Conservation (phyloP, 108 stramenopile species). For the Nitzschia palea region DNA sequence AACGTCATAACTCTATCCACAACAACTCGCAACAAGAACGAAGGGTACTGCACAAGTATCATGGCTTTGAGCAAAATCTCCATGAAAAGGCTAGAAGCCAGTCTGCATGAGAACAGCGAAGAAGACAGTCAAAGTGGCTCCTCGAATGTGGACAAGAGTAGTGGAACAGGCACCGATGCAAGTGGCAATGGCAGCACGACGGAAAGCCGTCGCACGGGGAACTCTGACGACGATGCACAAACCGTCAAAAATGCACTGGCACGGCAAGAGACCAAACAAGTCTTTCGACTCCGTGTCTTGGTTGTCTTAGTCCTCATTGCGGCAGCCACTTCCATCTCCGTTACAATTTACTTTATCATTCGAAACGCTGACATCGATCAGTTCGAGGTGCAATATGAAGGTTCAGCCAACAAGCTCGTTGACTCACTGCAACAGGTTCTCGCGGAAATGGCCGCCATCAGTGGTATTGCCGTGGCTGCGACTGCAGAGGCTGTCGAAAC, state of each 20-base stretch:
- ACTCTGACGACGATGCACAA: not conserved
- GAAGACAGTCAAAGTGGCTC: not conserved
- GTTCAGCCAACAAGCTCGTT: slow-evolving; percentile 9
- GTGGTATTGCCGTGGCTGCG: slow-evolving; percentile 1
- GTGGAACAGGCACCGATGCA: not conserved
- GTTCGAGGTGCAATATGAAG: slow-evolving; percentile 4
- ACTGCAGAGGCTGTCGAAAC: not conserved
- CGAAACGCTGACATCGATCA: slow-evolving; percentile 1
- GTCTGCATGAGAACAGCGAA: not conserved
- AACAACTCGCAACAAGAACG: not conserved
- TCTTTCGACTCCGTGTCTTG: slow-evolving; percentile 15
- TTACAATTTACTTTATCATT: slow-evolving; percentile 3
- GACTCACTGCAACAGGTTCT: slow-evolving; percentile 2
- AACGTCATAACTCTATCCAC: not conserved
- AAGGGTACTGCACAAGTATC: not conserved
- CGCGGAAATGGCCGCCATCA: slow-evolving; percentile 8
- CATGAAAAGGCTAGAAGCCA: not conserved
- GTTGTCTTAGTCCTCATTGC: slow-evolving; percentile 12
- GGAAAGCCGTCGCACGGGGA: not conserved
- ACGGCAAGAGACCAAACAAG: slow-evolving; percentile 4
- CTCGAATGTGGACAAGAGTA: not conserved
- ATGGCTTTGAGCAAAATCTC: not conserved
- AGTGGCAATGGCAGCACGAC: not conserved
- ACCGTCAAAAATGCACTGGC: slow-evolving; percentile 1
- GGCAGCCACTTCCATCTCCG: slow-evolving; percentile 1